These are phyloP conservation scores for Pichia californica DNA, from an alignment of 805 yeast species.

Conservation along the genomic window DNA sequence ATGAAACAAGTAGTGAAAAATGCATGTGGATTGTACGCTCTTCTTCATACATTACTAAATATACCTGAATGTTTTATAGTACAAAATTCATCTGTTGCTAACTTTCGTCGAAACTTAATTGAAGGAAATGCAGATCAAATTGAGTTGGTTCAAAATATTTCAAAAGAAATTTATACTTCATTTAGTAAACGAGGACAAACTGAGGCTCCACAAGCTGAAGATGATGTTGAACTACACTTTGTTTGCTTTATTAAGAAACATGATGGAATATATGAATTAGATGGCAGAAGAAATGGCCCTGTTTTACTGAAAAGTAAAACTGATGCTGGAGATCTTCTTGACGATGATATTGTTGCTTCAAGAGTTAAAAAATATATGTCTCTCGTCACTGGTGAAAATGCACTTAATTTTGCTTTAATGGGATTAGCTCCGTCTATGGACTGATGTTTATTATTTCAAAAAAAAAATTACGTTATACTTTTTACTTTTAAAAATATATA, in stretches of 20 bases:
- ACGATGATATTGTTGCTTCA: constrained; percentile 40
- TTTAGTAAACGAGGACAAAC: constrained; percentile 56
- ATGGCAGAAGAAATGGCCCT: constrained; percentile 81
- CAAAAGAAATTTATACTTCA: constrained; percentile 32
- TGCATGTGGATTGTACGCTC: constrained; percentile 90
- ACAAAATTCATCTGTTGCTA: constrained; percentile 26
- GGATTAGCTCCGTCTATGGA: constrained; percentile 56
- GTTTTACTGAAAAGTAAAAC: constrained; percentile 37
- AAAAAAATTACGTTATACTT: too few species aligned
- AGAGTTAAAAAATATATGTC: constrained; percentile 65
- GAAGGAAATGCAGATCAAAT: constrained; percentile 15
- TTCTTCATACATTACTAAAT: constrained; percentile 55
- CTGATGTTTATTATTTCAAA: too few species aligned
- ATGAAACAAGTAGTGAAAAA: constrained; percentile 76
- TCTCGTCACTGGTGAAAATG: constrained; percentile 51
- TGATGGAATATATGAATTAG: constrained; percentile 70
- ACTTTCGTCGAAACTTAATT: constrained; percentile 21
- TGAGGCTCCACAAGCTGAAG: constrained; percentile 54
- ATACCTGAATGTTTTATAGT: constrained; percentile 41
- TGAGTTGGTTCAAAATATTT: constrained; percentile 21
- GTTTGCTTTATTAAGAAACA: constrained; percentile 57
- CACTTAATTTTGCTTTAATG: constrained; percentile 65
- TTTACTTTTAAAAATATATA: neutral
- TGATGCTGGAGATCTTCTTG: constrained; percentile 40
- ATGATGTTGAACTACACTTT: constrained; percentile 63